Percentiles rank a stretch among this genome's conserved stretches.
Evolutionary conservation across 306 rosid genomes (phyloP).

Genomic region (Vigna unguiculata): DNA sequence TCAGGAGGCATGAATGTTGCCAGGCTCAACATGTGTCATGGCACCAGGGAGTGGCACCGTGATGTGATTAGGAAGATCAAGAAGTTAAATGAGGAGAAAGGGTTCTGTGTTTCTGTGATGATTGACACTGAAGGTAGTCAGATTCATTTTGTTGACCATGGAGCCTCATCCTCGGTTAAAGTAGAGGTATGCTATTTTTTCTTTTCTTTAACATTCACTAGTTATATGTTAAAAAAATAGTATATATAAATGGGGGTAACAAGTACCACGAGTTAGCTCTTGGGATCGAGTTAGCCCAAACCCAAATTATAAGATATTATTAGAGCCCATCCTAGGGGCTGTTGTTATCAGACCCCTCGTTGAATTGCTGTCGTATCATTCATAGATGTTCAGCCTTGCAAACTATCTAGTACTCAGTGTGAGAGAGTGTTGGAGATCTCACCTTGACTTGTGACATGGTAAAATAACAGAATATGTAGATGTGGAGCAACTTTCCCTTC

Average conservation of each 20-base stretch:
- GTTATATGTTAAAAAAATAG: background rate
- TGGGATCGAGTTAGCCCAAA: background rate
- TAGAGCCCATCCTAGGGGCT: background rate
- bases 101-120: constrained; percentile 80
- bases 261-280: background rate
- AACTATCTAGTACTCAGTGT: background rate
- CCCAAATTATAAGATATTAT: background rate
- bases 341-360: background rate
- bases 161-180: constrained; percentile 80
- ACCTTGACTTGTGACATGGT: background rate
- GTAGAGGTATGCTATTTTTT: constrained; percentile 60
- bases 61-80: constrained; percentile 77
- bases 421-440: background rate
- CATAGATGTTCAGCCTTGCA: background rate
- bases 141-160: constrained; percentile 90
- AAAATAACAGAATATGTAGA: background rate
- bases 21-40: constrained; percentile 93
- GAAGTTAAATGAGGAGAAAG: constrained; percentile 71
- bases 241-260: background rate
- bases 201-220: background rate
- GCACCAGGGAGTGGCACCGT: constrained; percentile 80
- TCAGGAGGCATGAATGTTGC: constrained; percentile 90
- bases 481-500: background rate
- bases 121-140: constrained; percentile 94
- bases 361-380: background rate